Evolutionary conservation across 23 red algal genomes (phyloP), one percentile per base, ranked within the genome.

Genomic region (Chondrus crispus): DNA sequence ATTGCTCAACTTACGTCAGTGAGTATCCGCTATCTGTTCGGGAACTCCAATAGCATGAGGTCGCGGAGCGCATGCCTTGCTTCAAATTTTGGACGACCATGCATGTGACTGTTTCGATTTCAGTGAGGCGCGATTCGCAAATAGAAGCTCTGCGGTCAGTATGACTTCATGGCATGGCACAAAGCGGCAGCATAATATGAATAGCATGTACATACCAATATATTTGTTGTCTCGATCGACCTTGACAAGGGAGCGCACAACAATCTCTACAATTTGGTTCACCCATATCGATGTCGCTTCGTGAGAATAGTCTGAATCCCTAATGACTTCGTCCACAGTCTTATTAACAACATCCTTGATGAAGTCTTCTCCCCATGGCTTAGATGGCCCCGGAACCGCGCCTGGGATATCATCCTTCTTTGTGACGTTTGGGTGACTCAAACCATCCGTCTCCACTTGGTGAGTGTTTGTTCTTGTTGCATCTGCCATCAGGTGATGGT

Each of bases 161-260:
- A n/a, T n/a, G n/a, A n/a, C n/a, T n/a, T n/a, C n/a, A n/a, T n/a
- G 8, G 30, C 62, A 35, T 10, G 20, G 8, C 22, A 22, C 41
- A 33, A 30, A 36, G 19, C 41, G 46, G 5, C 38, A 0, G 38
- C 44, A 3, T 30, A 16, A 33, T 2, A 29, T 35, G 14, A 46
- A 66, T 22, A 66, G 60, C 26, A n/a, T 14, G 29, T 52, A 86
- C 90, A 46, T 80, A 93, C 90, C 82, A 42, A 94, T 87, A 81
- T 94, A 94, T 55, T 94, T 94, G 82, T 94, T 87, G 9, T 87
- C 82, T 26, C 92, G 92, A 64, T 94, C 92, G n/a, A 94, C 64
- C 38, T 81, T 81, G 28, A 94, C 92, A 35, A 94, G 83, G 47
- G 74, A 44, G 36, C 74, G 82, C 33, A 94, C 92, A 30, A 94